phyloP scores from a whole-genome alignment of 2,329 filamentous ascomycete species.

The Calonectria honghensis region DNA sequence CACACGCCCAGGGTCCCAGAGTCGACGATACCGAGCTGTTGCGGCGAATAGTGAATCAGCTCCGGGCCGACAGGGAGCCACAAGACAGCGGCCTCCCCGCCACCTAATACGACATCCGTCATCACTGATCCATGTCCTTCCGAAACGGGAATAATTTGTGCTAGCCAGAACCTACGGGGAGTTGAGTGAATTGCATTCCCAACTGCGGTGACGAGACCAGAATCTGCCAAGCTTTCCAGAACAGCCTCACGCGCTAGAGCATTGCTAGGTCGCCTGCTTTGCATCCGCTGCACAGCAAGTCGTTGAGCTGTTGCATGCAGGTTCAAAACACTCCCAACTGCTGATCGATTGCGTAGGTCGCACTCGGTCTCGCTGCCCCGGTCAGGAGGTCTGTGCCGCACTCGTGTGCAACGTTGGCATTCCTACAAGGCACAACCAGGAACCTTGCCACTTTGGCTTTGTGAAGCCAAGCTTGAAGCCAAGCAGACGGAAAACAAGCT shows the following conservation, averaged over 20 bases:
- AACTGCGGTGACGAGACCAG: neutral
- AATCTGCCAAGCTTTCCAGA: neutral
- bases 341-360: neutral
- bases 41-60: neutral
- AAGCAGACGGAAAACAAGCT: neutral
- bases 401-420: neutral
- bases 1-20: neutral
- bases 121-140: neutral
- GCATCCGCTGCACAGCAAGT: neutral
- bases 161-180: too few species aligned
- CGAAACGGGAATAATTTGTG: neutral
- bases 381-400: neutral
- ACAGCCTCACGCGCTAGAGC: neutral
- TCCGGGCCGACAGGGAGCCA: neutral
- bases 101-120: neutral
- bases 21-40: neutral
- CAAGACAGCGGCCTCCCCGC: neutral
- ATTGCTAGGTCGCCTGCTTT: neutral
- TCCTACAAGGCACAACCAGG: neutral
- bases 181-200: neutral
- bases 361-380: neutral
- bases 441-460: neutral
- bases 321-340: neutral
- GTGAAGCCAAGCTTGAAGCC: neutral
- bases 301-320: neutral